Conservation (phyloP, 768 basidiomycete species). For the Arthromyces matolae region DNA sequence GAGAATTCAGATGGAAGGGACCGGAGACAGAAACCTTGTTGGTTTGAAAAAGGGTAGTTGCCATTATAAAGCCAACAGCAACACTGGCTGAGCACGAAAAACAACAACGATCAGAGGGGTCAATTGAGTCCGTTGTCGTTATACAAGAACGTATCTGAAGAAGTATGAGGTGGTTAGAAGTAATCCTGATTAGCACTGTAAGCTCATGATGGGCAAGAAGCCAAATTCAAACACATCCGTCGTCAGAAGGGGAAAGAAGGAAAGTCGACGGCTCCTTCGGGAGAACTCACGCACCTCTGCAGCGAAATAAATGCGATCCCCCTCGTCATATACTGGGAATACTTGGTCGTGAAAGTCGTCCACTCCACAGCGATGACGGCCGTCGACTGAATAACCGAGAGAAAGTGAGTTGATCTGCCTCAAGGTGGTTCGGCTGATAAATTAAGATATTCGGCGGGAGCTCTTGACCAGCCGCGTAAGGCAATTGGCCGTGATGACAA, state of each 20-base stretch:
- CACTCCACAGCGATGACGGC: not conserved
- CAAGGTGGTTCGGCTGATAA: constrained; percentile 2
- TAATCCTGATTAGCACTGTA: not conserved
- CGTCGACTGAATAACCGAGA: too few relatives aligned
- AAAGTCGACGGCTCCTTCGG: constrained; percentile 7
- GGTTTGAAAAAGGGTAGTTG: constrained; percentile 36
- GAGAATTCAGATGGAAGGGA: constrained; percentile 46
- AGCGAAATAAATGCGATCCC: not conserved
- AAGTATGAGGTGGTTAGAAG: too few relatives aligned
- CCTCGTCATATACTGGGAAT: constrained; percentile 1
- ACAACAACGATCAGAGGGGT: not conserved
- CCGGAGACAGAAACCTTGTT: constrained; percentile 37
- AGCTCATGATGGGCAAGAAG: constrained; percentile 4
- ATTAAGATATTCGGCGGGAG: constrained; percentile 7
- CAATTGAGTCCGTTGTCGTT: not conserved
- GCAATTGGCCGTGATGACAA: constrained; percentile 6
- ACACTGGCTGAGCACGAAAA: not conserved
- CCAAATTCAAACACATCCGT: constrained; percentile 6
- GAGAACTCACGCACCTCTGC: constrained; percentile 4
- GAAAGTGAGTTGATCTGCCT: constrained; percentile 7
- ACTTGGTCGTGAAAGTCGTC: constrained; percentile 1
- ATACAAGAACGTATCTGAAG: constrained; percentile 5
- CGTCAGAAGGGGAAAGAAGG: not conserved
- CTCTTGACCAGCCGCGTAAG: constrained; percentile 1
- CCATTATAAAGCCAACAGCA: constrained; percentile 36